Conservation (phyloP, 23 red algal genomes). For the Gracilaria gracilis region DNA sequence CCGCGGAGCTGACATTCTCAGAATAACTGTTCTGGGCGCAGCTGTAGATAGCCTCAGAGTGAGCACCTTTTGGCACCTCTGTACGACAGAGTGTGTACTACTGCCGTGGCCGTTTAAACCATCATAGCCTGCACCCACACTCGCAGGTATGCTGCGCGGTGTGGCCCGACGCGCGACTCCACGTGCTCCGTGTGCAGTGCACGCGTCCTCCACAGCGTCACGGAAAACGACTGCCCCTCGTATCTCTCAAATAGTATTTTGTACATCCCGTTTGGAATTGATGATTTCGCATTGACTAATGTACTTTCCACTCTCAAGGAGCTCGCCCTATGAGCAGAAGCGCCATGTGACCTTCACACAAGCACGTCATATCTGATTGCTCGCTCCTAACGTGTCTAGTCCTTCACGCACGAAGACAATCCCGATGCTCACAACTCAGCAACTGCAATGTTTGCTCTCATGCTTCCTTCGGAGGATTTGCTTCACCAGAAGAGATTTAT, state of each 20-base stretch:
- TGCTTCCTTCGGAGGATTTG: background rate
- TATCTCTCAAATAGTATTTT: background rate
- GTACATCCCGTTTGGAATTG: slow-evolving; percentile 15
- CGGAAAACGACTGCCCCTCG: background rate
- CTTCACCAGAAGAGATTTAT: background rate
- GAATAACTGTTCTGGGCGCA: background rate
- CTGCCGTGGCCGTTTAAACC: background rate
- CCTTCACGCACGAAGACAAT: background rate
- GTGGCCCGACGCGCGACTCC: background rate
- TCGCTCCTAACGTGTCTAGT: background rate
- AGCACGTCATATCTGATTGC: background rate
- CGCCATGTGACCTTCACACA: background rate
- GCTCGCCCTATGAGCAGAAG: background rate
- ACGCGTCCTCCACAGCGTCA: background rate
- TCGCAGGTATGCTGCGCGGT: background rate
- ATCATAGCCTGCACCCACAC: background rate
- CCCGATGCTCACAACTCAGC: background rate
- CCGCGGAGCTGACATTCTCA: background rate
- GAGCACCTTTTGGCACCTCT: too few relatives aligned
- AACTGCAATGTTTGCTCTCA: background rate
- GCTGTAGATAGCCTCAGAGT: too few relatives aligned
- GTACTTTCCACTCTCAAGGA: slow-evolving; percentile 6
- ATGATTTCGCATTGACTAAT: slow-evolving; percentile 2
- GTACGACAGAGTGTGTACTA: too few relatives aligned
- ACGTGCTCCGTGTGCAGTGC: background rate